A percentile compares a stretch with the other conserved stretches of the same genome.
Conservation (phyloP, 208 protist species). For the Angomonas deanei region DNA sequence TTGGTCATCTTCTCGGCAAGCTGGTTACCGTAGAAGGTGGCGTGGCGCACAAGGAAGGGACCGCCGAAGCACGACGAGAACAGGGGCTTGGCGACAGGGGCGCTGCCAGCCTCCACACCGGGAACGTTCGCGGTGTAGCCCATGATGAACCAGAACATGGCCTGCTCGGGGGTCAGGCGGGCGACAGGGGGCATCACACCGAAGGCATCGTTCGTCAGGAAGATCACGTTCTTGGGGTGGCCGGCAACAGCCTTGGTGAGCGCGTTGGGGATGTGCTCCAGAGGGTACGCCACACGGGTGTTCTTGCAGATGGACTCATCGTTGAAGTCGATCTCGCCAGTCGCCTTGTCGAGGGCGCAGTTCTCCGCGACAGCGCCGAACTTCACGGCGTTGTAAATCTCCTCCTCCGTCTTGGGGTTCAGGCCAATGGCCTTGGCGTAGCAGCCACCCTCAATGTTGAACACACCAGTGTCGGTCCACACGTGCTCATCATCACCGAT, state of each 20-base stretch:
- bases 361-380: slow-evolving; percentile 90
- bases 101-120: slow-evolving; percentile 92
- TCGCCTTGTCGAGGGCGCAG: slow-evolving; percentile 58
- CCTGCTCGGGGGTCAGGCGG: slow-evolving; percentile 87
- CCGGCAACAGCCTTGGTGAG: slow-evolving; percentile 65
- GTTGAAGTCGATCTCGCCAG: slow-evolving; percentile 89
- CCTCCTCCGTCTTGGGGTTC: slow-evolving; percentile 85
- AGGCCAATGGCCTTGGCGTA: slow-evolving; percentile 91
- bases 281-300: slow-evolving; percentile 94
- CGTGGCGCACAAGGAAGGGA: slow-evolving; percentile 95
- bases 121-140: slow-evolving; percentile 94
- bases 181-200: slow-evolving; percentile 95
- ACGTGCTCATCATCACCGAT: slow-evolving; percentile 94
- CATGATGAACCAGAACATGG: slow-evolving; percentile 94
- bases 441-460: slow-evolving; percentile 93
- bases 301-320: slow-evolving; percentile 95
- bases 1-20: slow-evolving; percentile 91
- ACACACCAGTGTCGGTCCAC: slow-evolving; percentile 86
- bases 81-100: slow-evolving; percentile 82
- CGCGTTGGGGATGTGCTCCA: slow-evolving; percentile 92
- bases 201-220: slow-evolving; percentile 97
- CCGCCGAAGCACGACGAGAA: slow-evolving; percentile 96
- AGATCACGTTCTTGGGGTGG: slow-evolving; percentile 95
- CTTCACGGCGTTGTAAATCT: slow-evolving; percentile 88
- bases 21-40: slow-evolving; percentile 94